These are phyloP conservation scores for Cyclotella atomus DNA, from an alignment of 108 stramenopile species.

Conservation along the genomic window DNA sequence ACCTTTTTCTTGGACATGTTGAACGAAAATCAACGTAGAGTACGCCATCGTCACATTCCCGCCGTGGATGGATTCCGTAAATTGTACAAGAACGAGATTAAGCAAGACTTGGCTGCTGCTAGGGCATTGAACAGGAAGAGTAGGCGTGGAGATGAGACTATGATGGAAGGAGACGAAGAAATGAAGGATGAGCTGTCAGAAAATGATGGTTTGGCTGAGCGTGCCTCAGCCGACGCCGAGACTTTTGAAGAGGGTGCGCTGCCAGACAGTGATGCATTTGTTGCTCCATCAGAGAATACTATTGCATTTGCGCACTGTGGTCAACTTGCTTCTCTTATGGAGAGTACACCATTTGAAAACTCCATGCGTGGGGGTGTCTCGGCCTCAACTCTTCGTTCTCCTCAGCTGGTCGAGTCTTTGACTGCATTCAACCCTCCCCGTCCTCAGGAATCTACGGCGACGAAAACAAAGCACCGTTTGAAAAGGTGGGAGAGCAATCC, in stretches of 20 bases:
- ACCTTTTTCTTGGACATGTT: constrained; percentile 74
- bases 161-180: background rate
- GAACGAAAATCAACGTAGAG: constrained; percentile 80
- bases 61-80: constrained; percentile 81
- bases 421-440: constrained; percentile 86
- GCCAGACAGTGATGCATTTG: constrained; percentile 7
- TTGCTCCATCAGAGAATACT: constrained; percentile 36
- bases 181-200: background rate
- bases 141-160: no score
- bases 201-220: no score
- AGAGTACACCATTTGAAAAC: constrained; percentile 43
- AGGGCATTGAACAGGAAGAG: constrained; percentile 29
- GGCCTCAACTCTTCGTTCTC: constrained; percentile 29
- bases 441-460: constrained; percentile 81
- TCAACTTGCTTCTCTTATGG: constrained; percentile 43
- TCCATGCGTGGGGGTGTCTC: constrained; percentile 17
- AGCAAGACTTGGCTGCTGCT: constrained; percentile 71
- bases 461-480: constrained; percentile 83
- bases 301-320: constrained; percentile 45
- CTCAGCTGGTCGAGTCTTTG: constrained; percentile 66
- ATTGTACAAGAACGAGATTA: constrained; percentile 77
- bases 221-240: no score
- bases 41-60: constrained; percentile 77
- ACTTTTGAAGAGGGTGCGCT: no score
- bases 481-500: constrained; percentile 84